Evolutionary conservation across 352 stramenopile genomes (phyloP), one percentile per base, ranked within the genome.

Genomic region (Pythium brachiatum): DNA sequence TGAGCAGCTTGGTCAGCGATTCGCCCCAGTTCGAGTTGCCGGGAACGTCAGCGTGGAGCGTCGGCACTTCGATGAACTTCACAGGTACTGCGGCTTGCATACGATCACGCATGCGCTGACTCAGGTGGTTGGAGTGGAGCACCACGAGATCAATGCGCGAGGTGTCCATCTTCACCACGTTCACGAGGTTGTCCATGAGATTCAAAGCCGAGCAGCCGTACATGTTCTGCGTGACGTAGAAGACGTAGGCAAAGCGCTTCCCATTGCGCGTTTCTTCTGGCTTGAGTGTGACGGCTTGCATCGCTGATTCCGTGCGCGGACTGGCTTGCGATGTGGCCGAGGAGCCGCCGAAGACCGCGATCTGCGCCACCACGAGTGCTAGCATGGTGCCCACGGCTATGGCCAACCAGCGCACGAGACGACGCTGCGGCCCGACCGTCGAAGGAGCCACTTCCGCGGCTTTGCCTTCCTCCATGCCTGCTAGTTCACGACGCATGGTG

Each of bases 1-100:
- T 62, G 12, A 61, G 60, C 18, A 78, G 57, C 36, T 78, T 78
- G 9, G 67, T 78, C 16, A 78, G 55, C 38, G 62, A 78, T 3
- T 55, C 53, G 41, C 36, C 21, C 62, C 61, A 78, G 16, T 52
- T 66, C 3, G 54, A 16, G n/a, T n/a, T 3, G 68, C 60, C 2
- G 18, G 1, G 1, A 46, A 39, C n/a, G 15, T 70, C 53, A 2
- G 61, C 46, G n/a, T 58, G 31, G 4, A 67, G 31, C 7, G 44
- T 41, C 7, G 72, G 52, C 2, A 78, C 70, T n/a, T 20, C 50
- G 23, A 73, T 66, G 2, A 62, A 57, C 4, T 46, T 41, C 15
- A 57, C 57, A 12, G 48, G 20, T 1, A 64, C 31, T 4, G 43
- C 27, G 2, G 62, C 50, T 25, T 60, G 57, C 25, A 72, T 60